Conservation (phyloP, 768 basidiomycete species). For the Amanita polypyramis region DNA sequence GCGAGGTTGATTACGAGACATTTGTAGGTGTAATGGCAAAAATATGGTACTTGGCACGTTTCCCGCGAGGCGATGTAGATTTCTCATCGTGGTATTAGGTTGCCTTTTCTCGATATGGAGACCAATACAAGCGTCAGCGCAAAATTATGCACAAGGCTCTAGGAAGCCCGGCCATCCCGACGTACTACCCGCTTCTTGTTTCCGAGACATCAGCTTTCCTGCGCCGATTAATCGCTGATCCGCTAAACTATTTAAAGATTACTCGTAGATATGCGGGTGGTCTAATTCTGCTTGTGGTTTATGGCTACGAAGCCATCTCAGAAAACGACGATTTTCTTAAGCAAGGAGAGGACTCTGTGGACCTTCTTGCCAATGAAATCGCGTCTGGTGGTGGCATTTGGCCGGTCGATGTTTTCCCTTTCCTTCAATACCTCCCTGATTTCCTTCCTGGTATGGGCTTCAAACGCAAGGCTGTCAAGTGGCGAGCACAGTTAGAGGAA, state of each 20-base stretch:
- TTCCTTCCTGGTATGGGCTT: slow-evolving; percentile 67
- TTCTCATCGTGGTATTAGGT: slow-evolving; percentile 22
- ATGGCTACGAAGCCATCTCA: slow-evolving; percentile 41
- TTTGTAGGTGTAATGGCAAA: slow-evolving; percentile 46
- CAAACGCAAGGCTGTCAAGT: slow-evolving; percentile 43
- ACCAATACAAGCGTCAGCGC: slow-evolving; percentile 53
- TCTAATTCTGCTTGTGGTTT: slow-evolving; percentile 46
- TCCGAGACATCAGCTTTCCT: slow-evolving; percentile 50
- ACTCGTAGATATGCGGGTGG: slow-evolving; percentile 47
- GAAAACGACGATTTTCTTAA: slow-evolving; percentile 28
- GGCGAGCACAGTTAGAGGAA: slow-evolving; percentile 57
- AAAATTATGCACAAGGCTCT: slow-evolving; percentile 58
- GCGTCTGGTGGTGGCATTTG: slow-evolving; percentile 36
- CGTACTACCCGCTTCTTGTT: slow-evolving; percentile 48
- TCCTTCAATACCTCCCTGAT: slow-evolving; percentile 44
- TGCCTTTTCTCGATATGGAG: slow-evolving; percentile 59
- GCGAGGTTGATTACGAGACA: slow-evolving; percentile 10
- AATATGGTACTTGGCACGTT: slow-evolving; percentile 36
- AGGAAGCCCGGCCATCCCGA: slow-evolving; percentile 36
- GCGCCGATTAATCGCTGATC: slow-evolving; percentile 37
- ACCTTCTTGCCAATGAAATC: slow-evolving; percentile 29
- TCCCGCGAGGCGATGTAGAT: not conserved
- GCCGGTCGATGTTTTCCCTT: slow-evolving; percentile 38
- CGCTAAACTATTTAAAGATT: slow-evolving; percentile 24
- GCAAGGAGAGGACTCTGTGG: slow-evolving; percentile 32